Percentiles rank a stretch among this genome's conserved stretches.
Conservation (phyloP, 1,284 basidiomycete species). For the Papiliotrema flavescens region DNA sequence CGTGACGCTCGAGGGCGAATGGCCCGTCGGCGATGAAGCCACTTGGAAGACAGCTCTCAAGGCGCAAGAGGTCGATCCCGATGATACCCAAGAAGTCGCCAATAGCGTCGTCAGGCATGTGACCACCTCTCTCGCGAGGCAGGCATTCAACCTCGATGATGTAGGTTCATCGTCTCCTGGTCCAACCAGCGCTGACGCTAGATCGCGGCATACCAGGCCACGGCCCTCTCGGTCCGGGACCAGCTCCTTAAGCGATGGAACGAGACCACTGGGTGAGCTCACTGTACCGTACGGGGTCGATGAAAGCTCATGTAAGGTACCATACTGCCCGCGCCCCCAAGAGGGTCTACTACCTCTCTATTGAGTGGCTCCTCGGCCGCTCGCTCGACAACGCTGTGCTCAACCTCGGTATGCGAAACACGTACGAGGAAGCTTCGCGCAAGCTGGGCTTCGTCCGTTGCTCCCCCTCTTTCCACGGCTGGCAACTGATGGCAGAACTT, state of each 20-base stretch:
- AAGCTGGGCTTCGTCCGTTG: constrained; percentile 61
- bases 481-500: constrained; percentile 52
- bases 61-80: constrained; percentile 30
- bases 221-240: constrained; percentile 70
- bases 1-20: constrained; percentile 64
- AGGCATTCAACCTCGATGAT: constrained; percentile 80
- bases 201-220: constrained; percentile 49
- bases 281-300: no score
- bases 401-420: constrained; percentile 74
- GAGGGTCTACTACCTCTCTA: constrained; percentile 72
- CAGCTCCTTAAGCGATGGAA: constrained; percentile 61
- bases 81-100: constrained; percentile 60
- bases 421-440: constrained; percentile 64
- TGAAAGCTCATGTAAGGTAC: constrained; percentile 22
- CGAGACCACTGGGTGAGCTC: constrained; percentile 40
- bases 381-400: constrained; percentile 85
- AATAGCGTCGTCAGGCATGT: constrained; percentile 75
- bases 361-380: constrained; percentile 76
- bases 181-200: constrained; percentile 5
- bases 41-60: constrained; percentile 65
- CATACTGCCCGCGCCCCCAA: constrained; percentile 46
- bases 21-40: constrained; percentile 77
- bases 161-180: constrained; percentile 51
- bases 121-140: constrained; percentile 79
- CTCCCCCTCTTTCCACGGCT: background rate